phyloP scores from a whole-genome alignment of 352 stramenopile species.

The Phytopythium aichiense region DNA sequence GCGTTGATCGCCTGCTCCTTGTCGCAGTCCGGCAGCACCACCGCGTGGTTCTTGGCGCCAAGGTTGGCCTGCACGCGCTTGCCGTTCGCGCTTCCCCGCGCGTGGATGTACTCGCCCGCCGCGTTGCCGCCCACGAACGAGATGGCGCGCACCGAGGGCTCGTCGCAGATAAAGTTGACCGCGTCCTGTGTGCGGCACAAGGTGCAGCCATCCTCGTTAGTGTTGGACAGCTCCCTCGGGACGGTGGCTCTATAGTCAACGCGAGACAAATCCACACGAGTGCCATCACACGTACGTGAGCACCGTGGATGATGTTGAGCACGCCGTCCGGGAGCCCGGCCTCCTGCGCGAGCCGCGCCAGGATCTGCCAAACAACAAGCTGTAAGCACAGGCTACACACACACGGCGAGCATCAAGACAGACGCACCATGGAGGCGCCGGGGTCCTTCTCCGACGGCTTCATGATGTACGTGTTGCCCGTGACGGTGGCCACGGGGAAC shows the following conservation, averaged over 20 bases:
- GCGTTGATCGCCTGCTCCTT: constrained; percentile 87
- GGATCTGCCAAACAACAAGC: constrained; percentile 37
- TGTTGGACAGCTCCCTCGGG: neutral
- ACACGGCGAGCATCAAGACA: neutral
- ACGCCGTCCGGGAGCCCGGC: constrained; percentile 93
- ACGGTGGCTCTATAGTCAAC: neutral
- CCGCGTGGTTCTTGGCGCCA: constrained; percentile 98
- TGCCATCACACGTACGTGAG: constrained; percentile 37
- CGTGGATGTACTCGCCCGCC: constrained; percentile 94
- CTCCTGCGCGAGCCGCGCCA: constrained; percentile 91
- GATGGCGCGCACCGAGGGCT: constrained; percentile 93
- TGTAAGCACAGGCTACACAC: neutral
- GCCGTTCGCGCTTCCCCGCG: constrained; percentile 78
- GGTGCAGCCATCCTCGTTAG: constrained; percentile 7
- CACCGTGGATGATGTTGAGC: constrained; percentile 93
- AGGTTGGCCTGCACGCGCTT: constrained; percentile 97
- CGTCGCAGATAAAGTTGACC: constrained; percentile 95
- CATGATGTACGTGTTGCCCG: constrained; percentile 96
- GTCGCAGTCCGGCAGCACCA: constrained; percentile 93
- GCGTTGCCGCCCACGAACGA: constrained; percentile 95
- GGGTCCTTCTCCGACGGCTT: constrained; percentile 95
- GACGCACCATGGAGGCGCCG: constrained; percentile 71
- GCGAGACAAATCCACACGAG: neutral
- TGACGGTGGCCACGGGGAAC: constrained; percentile 86
- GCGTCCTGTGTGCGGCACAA: constrained; percentile 46